Base-by-base conservation (phyloP, 2,329 filamentous ascomycete species). In the Annulohypoxylon truncatum region DNA sequence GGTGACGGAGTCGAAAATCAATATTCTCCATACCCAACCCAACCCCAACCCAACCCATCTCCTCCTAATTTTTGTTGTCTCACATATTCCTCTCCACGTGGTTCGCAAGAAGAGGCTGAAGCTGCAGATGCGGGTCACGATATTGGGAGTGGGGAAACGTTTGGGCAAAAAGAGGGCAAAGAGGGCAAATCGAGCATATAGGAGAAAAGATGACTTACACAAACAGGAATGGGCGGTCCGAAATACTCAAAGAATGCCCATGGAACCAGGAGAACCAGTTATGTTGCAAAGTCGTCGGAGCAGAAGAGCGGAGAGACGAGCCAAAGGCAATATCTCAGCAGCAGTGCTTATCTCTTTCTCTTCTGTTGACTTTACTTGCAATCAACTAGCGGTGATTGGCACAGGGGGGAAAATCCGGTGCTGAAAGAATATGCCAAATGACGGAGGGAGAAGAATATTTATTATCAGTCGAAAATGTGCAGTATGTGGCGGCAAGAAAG, bases 321-420 rank as follows among this genome's bases (percentile, higher is more conserved):
- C 72, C 75, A 77, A 73, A 67, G 79, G 79, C 79, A 78, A 78
- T 80, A 79, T 80, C 79, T 73, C 79, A 80, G 79, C 79, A 79
- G 75, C 79, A 72, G 71, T 75, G 76, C 72, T 70, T 63, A 59
- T 64, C 7, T 63, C 48, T 63, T 47, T 66, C 66, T 61, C 57
- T 65, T 54, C 64, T 61, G 40, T 35, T 20, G 42, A 62, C 58
- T 50, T 58, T 18, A 58, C 28, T 53, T 55, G 55, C 28, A 35
- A 28, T 47, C 42, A 46, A 59, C 58, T 54, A 35, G 58, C 35
- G 54, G 58, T 61, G 38, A 33, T 50, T 47, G 35, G 33, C 20
- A 40, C 54, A 50, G 26, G 33, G 22, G 33, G 20, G 22, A 53
- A 22, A 50, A 22, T 42, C 62, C 40, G 33, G 48, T 38, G 47